Evolutionary conservation across 768 basidiomycete genomes (phyloP), one percentile per base, ranked within the genome.

Genomic region (Botryobasidium botryosum): DNA sequence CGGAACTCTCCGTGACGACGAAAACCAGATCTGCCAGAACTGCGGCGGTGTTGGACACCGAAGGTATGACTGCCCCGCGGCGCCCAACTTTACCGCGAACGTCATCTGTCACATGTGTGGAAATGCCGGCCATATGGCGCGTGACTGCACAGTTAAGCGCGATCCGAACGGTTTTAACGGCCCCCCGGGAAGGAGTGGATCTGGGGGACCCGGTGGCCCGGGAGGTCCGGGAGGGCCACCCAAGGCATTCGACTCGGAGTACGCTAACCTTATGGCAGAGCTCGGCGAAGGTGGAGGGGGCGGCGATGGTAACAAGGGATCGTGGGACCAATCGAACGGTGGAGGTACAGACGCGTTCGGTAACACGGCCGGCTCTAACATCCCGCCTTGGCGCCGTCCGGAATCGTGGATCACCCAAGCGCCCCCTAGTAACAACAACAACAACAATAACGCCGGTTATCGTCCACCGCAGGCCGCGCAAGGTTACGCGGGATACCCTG

Each of bases 81-180:
- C 94, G 63, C 79, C 84, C 62, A 94, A 94, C 67, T 97, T 90
- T 67, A 91, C 87, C 54, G 94, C 94, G 66, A 92, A 92, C 68
- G 91, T 99, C 68, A 92, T 96, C 59, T 99, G 94, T 70, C 90
- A 88, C 57, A 77, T 91, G 56, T 99, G 94, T 62, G 92, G 92
- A 50, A 91, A 87, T 56, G 88, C 90, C 32, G 92, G 94, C 29
- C 92, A 97, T 65, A 96, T 99, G 92, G 92, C 91, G 40, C 79
- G 91, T 53, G 92, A 97, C 64, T 97, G 92, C 61, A 84, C 86
- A 38, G 81, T 85, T 58, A 84, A 87, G 63, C 87, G 77, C 57
- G 85, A 90, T 61, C 82, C 85, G 48, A 84, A 83, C 55, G 56
- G 59, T 45, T 50, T 50, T 37, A 24, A 32, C 20, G 31, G 33